phyloP scores from a whole-genome alignment of 2,329 filamentous ascomycete species.

The Pseudocercospora eumusae region DNA sequence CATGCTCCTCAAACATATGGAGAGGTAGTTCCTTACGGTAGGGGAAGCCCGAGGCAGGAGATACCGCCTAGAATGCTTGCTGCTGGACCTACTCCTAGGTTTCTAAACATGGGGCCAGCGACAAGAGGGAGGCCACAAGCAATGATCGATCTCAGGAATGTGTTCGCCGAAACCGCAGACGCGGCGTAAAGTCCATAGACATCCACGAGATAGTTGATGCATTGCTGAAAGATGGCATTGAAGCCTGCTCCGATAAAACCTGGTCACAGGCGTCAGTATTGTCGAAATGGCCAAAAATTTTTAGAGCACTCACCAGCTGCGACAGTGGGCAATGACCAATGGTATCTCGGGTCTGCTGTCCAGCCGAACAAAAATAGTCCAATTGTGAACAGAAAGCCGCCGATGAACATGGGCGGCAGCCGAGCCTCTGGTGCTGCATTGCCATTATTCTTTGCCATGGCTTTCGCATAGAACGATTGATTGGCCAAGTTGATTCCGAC shows the following conservation, averaged over 20 bases:
- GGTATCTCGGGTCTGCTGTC: slow-evolving; percentile 32
- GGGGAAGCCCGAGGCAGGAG: slow-evolving; percentile 44
- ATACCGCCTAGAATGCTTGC: slow-evolving; percentile 47
- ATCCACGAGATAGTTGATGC: slow-evolving; percentile 50
- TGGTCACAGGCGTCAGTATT: slow-evolving; percentile 24
- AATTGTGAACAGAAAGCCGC: slow-evolving; percentile 44
- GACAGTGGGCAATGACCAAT: slow-evolving; percentile 46
- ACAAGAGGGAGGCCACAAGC: slow-evolving; percentile 43
- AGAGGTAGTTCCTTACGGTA: slow-evolving; percentile 36
- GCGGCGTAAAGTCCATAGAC: slow-evolving; percentile 46
- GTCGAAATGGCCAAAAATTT: not conserved
- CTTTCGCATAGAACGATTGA: slow-evolving; percentile 50
- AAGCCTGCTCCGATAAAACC: slow-evolving; percentile 51
- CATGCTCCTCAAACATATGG: not conserved
- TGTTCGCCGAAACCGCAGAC: slow-evolving; percentile 53
- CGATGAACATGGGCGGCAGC: slow-evolving; percentile 50
- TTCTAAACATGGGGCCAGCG: slow-evolving; percentile 45
- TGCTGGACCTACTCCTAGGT: slow-evolving; percentile 47
- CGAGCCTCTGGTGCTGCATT: slow-evolving; percentile 42
- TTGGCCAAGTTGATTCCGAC: slow-evolving; percentile 48
- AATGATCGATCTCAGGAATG: slow-evolving; percentile 50
- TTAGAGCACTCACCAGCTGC: not conserved
- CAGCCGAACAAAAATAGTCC: slow-evolving; percentile 30
- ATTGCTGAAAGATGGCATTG: slow-evolving; percentile 52
- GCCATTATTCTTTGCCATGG: slow-evolving; percentile 41